phyloP scores from a whole-genome alignment of 169 alveolate species.

The Babesia gibsoni region DNA sequence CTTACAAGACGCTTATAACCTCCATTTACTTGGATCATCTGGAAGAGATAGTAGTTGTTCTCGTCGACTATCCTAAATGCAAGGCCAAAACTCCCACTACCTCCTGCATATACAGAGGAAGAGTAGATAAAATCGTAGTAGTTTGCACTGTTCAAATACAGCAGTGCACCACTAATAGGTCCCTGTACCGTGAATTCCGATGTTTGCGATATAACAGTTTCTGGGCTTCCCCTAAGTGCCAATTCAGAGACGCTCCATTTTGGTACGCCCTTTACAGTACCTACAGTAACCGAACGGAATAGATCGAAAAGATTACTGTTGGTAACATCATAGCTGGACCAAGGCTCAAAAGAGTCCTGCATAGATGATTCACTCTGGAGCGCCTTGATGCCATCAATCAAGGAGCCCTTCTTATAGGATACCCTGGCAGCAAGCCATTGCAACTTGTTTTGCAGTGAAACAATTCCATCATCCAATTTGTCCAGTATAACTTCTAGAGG shows the following conservation, averaged over 20 bases:
- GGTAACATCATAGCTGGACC: conserved; percentile 24
- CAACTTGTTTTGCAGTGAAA: conserved; percentile 20
- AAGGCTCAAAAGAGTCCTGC: conserved; percentile 50
- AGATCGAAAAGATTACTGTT: conserved; percentile 17
- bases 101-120: conserved; percentile 52
- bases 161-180: conserved; percentile 45
- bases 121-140: conserved; percentile 62
- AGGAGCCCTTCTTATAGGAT: conserved; percentile 42
- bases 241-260: conserved; percentile 49
- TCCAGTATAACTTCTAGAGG: conserved; percentile 48
- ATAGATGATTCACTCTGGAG: conserved; percentile 30
- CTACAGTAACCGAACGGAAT: conserved; percentile 31
- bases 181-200: conserved; percentile 38
- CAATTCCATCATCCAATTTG: conserved; percentile 46
- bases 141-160: conserved; percentile 24
- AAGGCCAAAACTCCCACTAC: conserved; percentile 64
- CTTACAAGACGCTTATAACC: conserved; percentile 81
- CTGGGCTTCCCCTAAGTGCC: conserved; percentile 36
- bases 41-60: conserved; percentile 58
- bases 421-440: conserved; percentile 54
- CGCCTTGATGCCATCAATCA: conserved; percentile 27
- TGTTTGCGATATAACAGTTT: conserved; percentile 58
- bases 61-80: conserved; percentile 57
- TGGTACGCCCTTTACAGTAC: conserved; percentile 50
- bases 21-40: conserved; percentile 64